Percentiles rank a stretch among this genome's conserved stretches.
These are phyloP conservation scores for Phaeotremella fagi DNA, from an alignment of 768 basidiomycete genomes.

Conservation along the genomic window DNA sequence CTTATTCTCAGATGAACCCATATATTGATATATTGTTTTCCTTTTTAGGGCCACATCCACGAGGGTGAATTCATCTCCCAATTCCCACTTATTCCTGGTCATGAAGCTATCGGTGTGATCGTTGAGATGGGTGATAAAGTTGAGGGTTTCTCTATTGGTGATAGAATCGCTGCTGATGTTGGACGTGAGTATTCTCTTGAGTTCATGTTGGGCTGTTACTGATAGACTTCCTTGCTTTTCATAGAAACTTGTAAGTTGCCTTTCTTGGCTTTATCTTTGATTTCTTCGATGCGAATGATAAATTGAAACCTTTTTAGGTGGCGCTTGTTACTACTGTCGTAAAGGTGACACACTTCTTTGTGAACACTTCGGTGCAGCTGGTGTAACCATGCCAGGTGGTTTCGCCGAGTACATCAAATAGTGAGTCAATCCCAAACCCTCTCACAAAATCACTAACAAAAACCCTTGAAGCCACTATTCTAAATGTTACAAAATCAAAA, in stretches of 20 bases:
- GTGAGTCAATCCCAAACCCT: conserved; percentile 52
- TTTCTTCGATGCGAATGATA: no score
- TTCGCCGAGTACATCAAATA: conserved; percentile 86
- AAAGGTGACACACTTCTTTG: conserved; percentile 76
- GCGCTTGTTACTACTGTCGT: conserved; percentile 79
- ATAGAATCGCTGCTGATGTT: conserved; percentile 79
- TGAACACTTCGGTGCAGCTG: conserved; percentile 75
- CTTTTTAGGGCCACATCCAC: conserved; percentile 54
- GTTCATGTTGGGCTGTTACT: not conserved
- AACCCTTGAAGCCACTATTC: conserved; percentile 55
- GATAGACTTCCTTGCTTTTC: not conserved
- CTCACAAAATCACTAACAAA: not conserved
- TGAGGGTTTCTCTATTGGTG: conserved; percentile 67
- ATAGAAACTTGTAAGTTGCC: not conserved
- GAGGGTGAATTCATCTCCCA: conserved; percentile 68
- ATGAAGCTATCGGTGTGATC: conserved; percentile 69
- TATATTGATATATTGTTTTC: conserved; percentile 2
- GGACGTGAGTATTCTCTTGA: conserved; percentile 49
- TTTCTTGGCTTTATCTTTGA: no score
- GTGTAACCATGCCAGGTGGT: conserved; percentile 75
- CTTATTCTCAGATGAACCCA: not conserved
- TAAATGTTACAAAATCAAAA: conserved; percentile 82
- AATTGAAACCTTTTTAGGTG: conserved; percentile 53
- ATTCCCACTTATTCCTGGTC: conserved; percentile 72
- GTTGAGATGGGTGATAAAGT: conserved; percentile 76